phyloP scores from a whole-genome alignment of 148 eudicot species.

The Nepenthes mirabilis region DNA sequence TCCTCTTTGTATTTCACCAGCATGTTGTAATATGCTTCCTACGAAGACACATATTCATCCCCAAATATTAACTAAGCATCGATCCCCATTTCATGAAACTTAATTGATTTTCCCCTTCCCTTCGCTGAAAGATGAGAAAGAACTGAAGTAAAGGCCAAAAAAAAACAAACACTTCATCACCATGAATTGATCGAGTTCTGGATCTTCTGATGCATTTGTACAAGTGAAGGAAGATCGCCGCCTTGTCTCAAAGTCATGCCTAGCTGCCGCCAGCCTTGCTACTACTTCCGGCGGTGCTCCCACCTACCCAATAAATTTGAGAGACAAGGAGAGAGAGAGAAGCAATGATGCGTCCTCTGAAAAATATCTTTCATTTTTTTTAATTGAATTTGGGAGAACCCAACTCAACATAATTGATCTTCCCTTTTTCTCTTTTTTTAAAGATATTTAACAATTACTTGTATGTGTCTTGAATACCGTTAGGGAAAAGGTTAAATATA shows the following conservation, averaged over 20 bases:
- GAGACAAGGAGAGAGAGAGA: background rate
- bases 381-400: too few species aligned
- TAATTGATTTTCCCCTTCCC: too few species aligned
- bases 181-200: constrained; percentile 97
- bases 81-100: constrained; percentile 2
- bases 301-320: constrained; percentile 25
- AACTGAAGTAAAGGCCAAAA: background rate
- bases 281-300: constrained; percentile 95
- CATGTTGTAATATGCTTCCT: constrained; percentile 98
- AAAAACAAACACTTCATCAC: constrained; percentile 10
- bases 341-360: too few species aligned
- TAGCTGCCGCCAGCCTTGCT: constrained; percentile 50
- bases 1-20: constrained; percentile 81
- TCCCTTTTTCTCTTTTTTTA: too few species aligned
- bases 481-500: background rate
- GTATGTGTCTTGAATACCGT: background rate
- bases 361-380: too few species aligned
- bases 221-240: constrained; percentile 38
- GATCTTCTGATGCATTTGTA: constrained; percentile 57
- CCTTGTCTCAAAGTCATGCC: constrained; percentile 63
- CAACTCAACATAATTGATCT: too few species aligned
- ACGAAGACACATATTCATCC: background rate
- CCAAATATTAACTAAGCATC: background rate
- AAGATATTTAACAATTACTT: background rate
- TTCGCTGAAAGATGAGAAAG: too few species aligned